These are phyloP conservation scores for Fusarium staphyleae DNA, from an alignment of 2,329 filamentous ascomycete genomes.

Conservation along the genomic window DNA sequence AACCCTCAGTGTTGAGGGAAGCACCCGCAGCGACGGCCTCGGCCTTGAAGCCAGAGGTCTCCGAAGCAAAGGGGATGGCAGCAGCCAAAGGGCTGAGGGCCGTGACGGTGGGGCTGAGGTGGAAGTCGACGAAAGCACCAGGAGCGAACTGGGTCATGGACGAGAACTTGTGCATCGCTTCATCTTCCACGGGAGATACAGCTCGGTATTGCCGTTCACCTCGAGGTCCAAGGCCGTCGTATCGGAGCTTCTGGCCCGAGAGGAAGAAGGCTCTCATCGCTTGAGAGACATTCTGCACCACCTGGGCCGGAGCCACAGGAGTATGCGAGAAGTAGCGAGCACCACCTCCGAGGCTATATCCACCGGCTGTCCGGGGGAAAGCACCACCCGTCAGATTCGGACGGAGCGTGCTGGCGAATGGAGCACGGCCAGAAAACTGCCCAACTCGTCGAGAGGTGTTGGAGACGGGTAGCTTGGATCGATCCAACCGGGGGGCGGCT, in stretches of 20 bases:
- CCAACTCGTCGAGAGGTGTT: constrained; percentile 59
- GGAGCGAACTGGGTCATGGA: constrained; percentile 63
- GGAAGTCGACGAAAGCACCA: constrained; percentile 89
- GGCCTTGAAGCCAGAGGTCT: constrained; percentile 54
- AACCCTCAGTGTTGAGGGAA: constrained; percentile 80
- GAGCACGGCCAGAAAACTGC: constrained; percentile 75
- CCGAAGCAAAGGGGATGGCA: constrained; percentile 55
- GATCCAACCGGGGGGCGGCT: constrained; percentile 52
- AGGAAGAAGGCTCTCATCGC: constrained; percentile 91
- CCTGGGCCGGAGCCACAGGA: constrained; percentile 84
- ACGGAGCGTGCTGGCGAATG: constrained; percentile 86
- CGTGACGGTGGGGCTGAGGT: constrained; percentile 86
- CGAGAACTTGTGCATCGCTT: constrained; percentile 72
- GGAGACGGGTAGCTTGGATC: constrained; percentile 58
- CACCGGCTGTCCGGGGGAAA: constrained; percentile 83
- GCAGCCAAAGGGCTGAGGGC: constrained; percentile 77
- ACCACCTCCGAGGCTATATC: constrained; percentile 79
- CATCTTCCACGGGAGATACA: constrained; percentile 77
- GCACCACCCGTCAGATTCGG: constrained; percentile 92
- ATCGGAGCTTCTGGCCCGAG: constrained; percentile 88
- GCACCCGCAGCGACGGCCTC: constrained; percentile 54
- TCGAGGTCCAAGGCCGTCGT: constrained; percentile 75
- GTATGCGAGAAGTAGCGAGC: constrained; percentile 90
- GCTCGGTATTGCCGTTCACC: constrained; percentile 82
- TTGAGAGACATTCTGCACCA: constrained; percentile 93